Conservation (phyloP, 768 basidiomycete genomes). For the Mycena kentingensis region DNA sequence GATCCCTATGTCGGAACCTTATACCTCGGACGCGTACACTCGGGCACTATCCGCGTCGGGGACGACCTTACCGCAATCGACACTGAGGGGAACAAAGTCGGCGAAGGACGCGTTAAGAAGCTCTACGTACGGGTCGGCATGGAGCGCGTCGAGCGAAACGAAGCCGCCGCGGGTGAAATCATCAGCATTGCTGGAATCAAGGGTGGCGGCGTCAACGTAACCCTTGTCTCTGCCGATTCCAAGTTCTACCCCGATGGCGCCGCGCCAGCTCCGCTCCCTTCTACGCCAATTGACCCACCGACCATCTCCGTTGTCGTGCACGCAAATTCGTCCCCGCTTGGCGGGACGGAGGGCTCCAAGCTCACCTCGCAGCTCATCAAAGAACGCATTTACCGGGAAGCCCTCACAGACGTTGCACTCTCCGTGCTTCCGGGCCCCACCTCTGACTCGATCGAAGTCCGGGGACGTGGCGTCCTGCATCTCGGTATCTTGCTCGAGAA, state of each 20-base stretch:
- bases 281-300: conserved; percentile 53
- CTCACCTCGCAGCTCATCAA: conserved; percentile 52
- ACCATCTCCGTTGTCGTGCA: conserved; percentile 51
- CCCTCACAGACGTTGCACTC: conserved; percentile 54
- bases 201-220: conserved; percentile 48
- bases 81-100: conserved; percentile 45
- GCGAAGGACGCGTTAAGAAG: conserved; percentile 53
- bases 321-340: conserved; percentile 51
- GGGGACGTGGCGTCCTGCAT: conserved; percentile 51
- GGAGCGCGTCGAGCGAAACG: conserved; percentile 44
- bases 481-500: conserved; percentile 55
- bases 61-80: conserved; percentile 44
- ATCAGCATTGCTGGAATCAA: conserved; percentile 51
- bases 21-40: conserved; percentile 49
- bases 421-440: conserved; percentile 51
- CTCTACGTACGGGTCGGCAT: conserved; percentile 34
- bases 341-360: conserved; percentile 48
- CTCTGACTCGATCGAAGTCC: conserved; percentile 50
- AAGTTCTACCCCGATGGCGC: conserved; percentile 39
- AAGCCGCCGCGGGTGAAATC: conserved; percentile 52
- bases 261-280: conserved; percentile 40
- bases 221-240: conserved; percentile 45
- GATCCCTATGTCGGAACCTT: conserved; percentile 52
- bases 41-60: conserved; percentile 41
- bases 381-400: conserved; percentile 51